Base-by-base conservation (phyloP, 2,329 filamentous ascomycete genomes). In the Venturia oleaginea region DNA sequence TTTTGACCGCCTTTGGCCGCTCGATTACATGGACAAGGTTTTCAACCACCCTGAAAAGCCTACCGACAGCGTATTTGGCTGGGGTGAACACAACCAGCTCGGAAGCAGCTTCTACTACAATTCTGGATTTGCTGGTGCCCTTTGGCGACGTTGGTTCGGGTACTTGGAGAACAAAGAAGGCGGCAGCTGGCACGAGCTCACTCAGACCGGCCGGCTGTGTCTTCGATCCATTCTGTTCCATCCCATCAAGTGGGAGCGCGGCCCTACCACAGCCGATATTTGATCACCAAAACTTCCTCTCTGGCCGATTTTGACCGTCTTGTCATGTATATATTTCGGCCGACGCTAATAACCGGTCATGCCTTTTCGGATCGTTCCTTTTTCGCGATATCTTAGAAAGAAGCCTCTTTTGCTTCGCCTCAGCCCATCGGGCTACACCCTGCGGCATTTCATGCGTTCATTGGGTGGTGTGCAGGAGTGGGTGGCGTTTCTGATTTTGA, bases 1-100 rank as follows among this genome's bases (percentile, higher is more conserved):
- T 74, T 90, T 91, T 70, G 89, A 93, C 74, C 84, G 89, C 66
- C 83, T 88, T 61, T 92, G 88, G 88, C 77, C 79, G 22, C 71
- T 79, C 19, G 75, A 76, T 63, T 72, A 75, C 64, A 76, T 80
- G 70, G 75, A 81, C 65, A 73, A 76, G 66, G 75, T 77, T 30
- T 80, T 80, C 75, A 82, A 82, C 71, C 76, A 78, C 66, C 79
- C 79, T 5, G 72, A 73, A 24, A 75, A 77, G 65, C 74, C 75
- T 3, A 76, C 74, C 46, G 77, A 79, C 67, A 78, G 75, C 38
- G 77, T 79, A 2, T 81, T 81, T 65, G 79, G 79, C 48, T 80
- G 78, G 78, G 79, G 79, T 32, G 79, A 81, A 69, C 78, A 81
- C 71, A 81, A 81, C 68, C 74, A 80, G 69, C 74, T 80, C 7